Conservation (phyloP, 768 basidiomycete genomes). For the Sutorius australiensis region DNA sequence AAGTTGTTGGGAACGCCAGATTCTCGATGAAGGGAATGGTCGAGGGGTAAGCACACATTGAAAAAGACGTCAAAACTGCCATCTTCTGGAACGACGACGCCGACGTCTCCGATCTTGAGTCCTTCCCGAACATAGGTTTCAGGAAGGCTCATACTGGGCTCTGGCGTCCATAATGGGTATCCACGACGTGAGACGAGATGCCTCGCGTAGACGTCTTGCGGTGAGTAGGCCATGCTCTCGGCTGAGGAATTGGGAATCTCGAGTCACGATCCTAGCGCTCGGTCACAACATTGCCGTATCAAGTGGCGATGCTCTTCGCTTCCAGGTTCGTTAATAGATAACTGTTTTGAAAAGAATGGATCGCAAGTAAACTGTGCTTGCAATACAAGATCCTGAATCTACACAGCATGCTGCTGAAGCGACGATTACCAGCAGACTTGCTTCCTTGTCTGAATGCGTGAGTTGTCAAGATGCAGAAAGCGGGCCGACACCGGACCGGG, state of each 20-base stretch:
- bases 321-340: no score
- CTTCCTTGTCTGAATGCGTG: no score
- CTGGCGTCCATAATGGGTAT: constrained; percentile 33
- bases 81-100: constrained; percentile 27
- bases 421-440: no score
- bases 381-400: no score
- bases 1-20: constrained; percentile 27
- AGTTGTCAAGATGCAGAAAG: no score
- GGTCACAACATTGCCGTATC: not conserved
- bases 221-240: constrained; percentile 3
- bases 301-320: not conserved
- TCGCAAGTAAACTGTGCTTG: no score
- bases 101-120: constrained; percentile 35
- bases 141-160: constrained; percentile 23
- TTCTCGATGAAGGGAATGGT: constrained; percentile 17
- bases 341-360: no score
- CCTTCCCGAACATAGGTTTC: constrained; percentile 23
- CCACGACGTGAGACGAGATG: constrained; percentile 22
- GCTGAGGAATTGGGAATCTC: not conserved
- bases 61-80: constrained; percentile 37
- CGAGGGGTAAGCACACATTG: constrained; percentile 30
- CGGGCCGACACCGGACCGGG: no score
- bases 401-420: no score
- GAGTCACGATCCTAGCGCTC: not conserved
- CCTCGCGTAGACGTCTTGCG: constrained; percentile 18